Percentiles rank a stretch among this genome's conserved stretches.
Conservation (phyloP, 2,329 filamentous ascomycete species). For the Fusarium sp. region DNA sequence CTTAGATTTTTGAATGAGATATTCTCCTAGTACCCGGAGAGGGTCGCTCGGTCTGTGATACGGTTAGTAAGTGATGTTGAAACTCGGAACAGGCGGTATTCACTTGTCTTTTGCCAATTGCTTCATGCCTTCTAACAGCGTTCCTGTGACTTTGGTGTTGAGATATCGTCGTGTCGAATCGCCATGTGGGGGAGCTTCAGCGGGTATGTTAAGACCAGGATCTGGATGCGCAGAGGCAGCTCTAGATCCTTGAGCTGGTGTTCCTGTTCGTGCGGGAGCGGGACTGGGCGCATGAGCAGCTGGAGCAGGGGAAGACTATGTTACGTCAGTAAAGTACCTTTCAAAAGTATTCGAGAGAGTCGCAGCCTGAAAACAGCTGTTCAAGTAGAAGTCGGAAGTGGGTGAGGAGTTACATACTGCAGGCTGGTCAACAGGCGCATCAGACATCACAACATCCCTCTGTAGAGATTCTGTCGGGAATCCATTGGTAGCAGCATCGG, state of each 20-base stretch:
- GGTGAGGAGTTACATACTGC: slow-evolving; percentile 50
- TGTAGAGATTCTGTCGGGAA: slow-evolving; percentile 45
- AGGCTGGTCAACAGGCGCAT: slow-evolving; percentile 58
- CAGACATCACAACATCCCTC: slow-evolving; percentile 61
- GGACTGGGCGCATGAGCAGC: slow-evolving; percentile 57
- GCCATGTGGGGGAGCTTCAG: slow-evolving; percentile 73
- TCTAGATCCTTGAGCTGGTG: slow-evolving; percentile 65
- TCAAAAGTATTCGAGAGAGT: too few species aligned
- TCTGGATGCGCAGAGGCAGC: slow-evolving; percentile 71
- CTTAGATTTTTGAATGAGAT: slow-evolving; percentile 74
- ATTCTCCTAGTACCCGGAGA: slow-evolving; percentile 77
- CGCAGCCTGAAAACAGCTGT: too few species aligned
- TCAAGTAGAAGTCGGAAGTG: not conserved
- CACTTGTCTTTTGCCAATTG: slow-evolving; percentile 77
- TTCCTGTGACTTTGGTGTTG: slow-evolving; percentile 77
- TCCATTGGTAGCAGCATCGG: slow-evolving; percentile 42
- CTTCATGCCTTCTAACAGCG: slow-evolving; percentile 82
- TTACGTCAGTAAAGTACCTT: slow-evolving; percentile 19
- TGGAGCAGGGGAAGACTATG: slow-evolving; percentile 57
- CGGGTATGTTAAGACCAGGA: slow-evolving; percentile 65
- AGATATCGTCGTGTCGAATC: slow-evolving; percentile 78
- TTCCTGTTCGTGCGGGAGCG: slow-evolving; percentile 61
- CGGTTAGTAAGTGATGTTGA: slow-evolving; percentile 23
- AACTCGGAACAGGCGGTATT: slow-evolving; percentile 55
- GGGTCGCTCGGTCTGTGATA: slow-evolving; percentile 72